phyloP scores from a whole-genome alignment of 257 asterid genomes.

The Lycium ferocissimum region DNA sequence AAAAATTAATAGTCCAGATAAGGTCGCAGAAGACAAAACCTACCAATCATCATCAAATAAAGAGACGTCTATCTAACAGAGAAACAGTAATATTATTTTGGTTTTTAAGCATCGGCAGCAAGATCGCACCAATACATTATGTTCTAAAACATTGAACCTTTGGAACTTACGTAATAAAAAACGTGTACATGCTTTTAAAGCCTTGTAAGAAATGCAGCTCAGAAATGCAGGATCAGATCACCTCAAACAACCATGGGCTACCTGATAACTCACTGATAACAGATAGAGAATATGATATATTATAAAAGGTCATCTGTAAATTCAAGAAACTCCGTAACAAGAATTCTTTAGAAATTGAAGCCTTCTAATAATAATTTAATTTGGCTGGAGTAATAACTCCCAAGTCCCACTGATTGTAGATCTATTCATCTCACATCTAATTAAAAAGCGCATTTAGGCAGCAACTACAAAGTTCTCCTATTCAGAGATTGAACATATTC shows the following conservation, averaged over 20 bases:
- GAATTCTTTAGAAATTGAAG: neutral
- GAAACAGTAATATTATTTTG: neutral
- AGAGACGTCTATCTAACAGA: neutral
- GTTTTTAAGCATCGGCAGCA: neutral
- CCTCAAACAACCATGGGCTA: neutral
- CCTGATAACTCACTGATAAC: slow-evolving; percentile 3
- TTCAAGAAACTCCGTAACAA: neutral
- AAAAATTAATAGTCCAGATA: neutral
- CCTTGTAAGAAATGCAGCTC: neutral
- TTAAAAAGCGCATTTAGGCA: neutral
- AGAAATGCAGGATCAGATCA: neutral
- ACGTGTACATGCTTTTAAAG: neutral
- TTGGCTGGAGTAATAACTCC: neutral
- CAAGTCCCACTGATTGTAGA: neutral
- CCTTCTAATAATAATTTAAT: neutral
- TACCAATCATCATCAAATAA: neutral
- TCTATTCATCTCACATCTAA: slow-evolving; percentile 7
- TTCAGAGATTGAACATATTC: neutral
- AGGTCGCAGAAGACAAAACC: neutral
- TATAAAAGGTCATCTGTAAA: neutral
- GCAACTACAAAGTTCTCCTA: slow-evolving; percentile 6
- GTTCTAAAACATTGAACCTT: neutral
- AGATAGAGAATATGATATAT: neutral
- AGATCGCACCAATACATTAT: neutral
- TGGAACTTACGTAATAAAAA: neutral